Evolutionary conservation across 345 rosid genomes (phyloP), one percentile per base, ranked within the genome.

Genomic region (Rhodomyrtus tomentosa): DNA sequence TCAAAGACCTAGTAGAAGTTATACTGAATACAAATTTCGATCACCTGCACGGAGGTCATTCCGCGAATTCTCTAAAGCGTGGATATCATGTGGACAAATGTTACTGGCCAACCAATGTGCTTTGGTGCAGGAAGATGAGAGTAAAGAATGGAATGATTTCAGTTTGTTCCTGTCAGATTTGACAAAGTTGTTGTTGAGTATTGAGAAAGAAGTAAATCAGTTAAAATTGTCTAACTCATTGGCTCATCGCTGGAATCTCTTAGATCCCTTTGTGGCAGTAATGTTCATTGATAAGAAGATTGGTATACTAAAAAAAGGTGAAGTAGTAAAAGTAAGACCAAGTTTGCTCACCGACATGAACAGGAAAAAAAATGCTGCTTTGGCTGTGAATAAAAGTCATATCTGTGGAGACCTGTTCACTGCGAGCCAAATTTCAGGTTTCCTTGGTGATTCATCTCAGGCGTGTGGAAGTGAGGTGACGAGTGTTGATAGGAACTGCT

Each of bases 251-350:
- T 96, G 99, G 99, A 90, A 85, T 86, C 83, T 92, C 62, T 91
- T 96, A 85, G 98, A 96, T 88, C 99, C 99, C 85, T 96, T 96
- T 90, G 96, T 96, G 82, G 91, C 89, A 84, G 96, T 85, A 88
- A 91, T 94, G 80, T 94, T 92, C 88, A 88, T 95, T 88, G 90
- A 93, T 68, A 94, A 91, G 90, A 94, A 94, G 92, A 88, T 95
- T 85, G 95, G 94, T 81, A 88, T 88, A 42, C 89, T 96, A 88
- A 96, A 94, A 90, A 96, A 91, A 86, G 98, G 98, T 84, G 91
- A 86, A 58, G 88, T 83, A 38, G 95, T 96, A 83, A 93, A 88
- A 91, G 96, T 90, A 83, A 89, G 89, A 82, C 81, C 86, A 36
- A 93, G 89, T 87, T 86, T 92, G 84, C 83, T 82, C 24, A 48